Conservation (phyloP, 169 alveolate species). For the Cryptosporidium muris region DNA sequence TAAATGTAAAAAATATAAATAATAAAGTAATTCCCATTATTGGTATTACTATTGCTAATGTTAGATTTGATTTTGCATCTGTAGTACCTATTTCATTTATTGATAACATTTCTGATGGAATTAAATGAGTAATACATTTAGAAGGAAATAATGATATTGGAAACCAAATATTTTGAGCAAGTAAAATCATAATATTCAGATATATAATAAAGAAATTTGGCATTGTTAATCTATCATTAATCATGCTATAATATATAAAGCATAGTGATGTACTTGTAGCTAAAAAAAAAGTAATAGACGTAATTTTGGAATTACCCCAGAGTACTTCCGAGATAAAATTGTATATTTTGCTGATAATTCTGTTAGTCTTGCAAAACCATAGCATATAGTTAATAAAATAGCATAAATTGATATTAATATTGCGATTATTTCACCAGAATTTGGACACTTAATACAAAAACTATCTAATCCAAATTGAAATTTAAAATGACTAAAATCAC, state of each 20-base stretch:
- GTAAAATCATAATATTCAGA: conserved; percentile 16
- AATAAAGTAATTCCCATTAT: conserved; percentile 31
- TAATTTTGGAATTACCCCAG: conserved; percentile 42
- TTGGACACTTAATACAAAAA: conserved; percentile 34
- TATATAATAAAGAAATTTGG: conserved; percentile 27
- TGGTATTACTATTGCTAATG: conserved; percentile 8
- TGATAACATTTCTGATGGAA: conserved; percentile 24
- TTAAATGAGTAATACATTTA: conserved; percentile 29
- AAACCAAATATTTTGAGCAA: conserved; percentile 41
- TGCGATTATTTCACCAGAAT: not conserved
- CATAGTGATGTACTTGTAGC: conserved; percentile 42
- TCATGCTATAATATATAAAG: not conserved
- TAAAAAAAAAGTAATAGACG: conserved; percentile 16
- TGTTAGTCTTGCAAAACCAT: conserved; percentile 46
- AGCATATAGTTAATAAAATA: conserved; percentile 15
- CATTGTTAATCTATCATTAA: not conserved
- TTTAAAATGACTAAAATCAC: conserved; percentile 17
- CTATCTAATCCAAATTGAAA: conserved; percentile 21
- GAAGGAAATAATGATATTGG: conserved; percentile 44
- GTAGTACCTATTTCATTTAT: conserved; percentile 18
- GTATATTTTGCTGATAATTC: conserved; percentile 50
- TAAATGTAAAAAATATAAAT: conserved; percentile 43
- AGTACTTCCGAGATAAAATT: conserved; percentile 22
- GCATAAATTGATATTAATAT: conserved; percentile 11
- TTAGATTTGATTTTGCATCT: conserved; percentile 37